phyloP scores from a whole-genome alignment of 106 monocot species.

The Allium cepa region DNA sequence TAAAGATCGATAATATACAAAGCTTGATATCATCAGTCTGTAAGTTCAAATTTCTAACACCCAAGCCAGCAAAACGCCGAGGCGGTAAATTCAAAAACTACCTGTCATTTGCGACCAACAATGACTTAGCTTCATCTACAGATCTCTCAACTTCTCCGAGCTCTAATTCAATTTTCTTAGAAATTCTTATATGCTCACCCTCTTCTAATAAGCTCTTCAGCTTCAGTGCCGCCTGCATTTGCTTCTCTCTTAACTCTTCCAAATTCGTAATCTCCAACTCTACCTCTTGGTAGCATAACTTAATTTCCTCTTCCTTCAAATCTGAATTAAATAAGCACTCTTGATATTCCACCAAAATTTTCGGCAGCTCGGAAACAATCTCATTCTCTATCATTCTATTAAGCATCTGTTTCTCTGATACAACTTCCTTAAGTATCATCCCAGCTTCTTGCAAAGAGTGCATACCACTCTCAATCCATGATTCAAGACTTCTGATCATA shows the following conservation, averaged over 20 bases:
- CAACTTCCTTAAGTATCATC: constrained; percentile 13
- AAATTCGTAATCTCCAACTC: constrained; percentile 15
- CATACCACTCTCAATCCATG: constrained; percentile 12
- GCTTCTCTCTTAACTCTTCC: constrained; percentile 25
- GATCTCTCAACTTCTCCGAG: constrained; percentile 15
- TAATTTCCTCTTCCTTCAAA: constrained; percentile 46
- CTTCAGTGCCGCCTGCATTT: constrained; percentile 14
- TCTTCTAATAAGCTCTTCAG: constrained; percentile 10
- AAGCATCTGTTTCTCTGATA: constrained; percentile 30
- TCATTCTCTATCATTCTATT: constrained; percentile 23
- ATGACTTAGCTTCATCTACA: constrained; percentile 23
- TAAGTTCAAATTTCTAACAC: too few relatives aligned
- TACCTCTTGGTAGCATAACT: constrained; percentile 22
- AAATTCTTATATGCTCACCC: background rate
- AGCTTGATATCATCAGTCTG: too few relatives aligned
- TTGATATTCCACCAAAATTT: constrained; percentile 41
- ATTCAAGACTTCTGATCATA: constrained; percentile 24
- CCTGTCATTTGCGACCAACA: constrained; percentile 6
- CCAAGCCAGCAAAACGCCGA: too few relatives aligned
- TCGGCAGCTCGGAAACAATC: constrained; percentile 12
- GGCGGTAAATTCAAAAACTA: background rate
- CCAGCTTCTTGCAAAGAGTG: constrained; percentile 25
- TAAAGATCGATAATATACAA: too few relatives aligned
- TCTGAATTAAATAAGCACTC: constrained; percentile 33
- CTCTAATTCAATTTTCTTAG: constrained; percentile 17